A percentile compares a stretch with the other conserved stretches of the same genome.
phyloP scores from a whole-genome alignment of 768 basidiomycete species.

The Xerocomellus intermedius region DNA sequence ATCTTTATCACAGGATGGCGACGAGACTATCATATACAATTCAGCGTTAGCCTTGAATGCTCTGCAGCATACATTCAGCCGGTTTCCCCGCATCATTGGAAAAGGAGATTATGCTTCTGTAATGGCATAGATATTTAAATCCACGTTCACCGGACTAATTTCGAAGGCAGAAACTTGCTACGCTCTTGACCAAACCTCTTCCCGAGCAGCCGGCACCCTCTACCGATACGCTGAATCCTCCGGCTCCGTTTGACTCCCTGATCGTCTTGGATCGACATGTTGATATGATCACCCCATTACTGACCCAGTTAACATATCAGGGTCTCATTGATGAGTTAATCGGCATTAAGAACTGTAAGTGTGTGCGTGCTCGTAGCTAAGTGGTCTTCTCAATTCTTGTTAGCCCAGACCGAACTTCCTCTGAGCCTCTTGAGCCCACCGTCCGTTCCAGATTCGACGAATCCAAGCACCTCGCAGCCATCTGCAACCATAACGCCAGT shows the following conservation, averaged over 20 bases:
- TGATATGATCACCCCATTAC: constrained; percentile 93
- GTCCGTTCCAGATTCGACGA: constrained; percentile 38
- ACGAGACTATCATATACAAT: constrained; percentile 87
- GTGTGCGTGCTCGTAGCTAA: background rate
- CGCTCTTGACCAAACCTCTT: constrained; percentile 62
- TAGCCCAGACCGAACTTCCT: constrained; percentile 82
- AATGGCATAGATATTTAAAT: constrained; percentile 19
- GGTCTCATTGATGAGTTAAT: constrained; percentile 93
- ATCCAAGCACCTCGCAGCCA: constrained; percentile 42
- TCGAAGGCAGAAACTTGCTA: constrained; percentile 63
- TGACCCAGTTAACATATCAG: constrained; percentile 96
- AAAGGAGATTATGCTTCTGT: constrained; percentile 89
- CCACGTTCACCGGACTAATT: constrained; percentile 8
- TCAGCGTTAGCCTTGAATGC: constrained; percentile 83
- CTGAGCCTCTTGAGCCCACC: constrained; percentile 64
- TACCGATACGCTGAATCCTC: constrained; percentile 43
- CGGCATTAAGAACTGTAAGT: constrained; percentile 84
- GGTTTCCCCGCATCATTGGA: constrained; percentile 87
- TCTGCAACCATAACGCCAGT: constrained; percentile 48
- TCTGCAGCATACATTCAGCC: constrained; percentile 81
- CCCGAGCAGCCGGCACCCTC: constrained; percentile 40
- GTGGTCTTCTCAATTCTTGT: constrained; percentile 2
- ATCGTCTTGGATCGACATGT: constrained; percentile 87
- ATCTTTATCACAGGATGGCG: constrained; percentile 67
- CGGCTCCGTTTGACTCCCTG: constrained; percentile 75